Evolutionary conservation across 2,329 filamentous ascomycete genomes (phyloP).

Genomic region (Aureobasidium lini): DNA sequence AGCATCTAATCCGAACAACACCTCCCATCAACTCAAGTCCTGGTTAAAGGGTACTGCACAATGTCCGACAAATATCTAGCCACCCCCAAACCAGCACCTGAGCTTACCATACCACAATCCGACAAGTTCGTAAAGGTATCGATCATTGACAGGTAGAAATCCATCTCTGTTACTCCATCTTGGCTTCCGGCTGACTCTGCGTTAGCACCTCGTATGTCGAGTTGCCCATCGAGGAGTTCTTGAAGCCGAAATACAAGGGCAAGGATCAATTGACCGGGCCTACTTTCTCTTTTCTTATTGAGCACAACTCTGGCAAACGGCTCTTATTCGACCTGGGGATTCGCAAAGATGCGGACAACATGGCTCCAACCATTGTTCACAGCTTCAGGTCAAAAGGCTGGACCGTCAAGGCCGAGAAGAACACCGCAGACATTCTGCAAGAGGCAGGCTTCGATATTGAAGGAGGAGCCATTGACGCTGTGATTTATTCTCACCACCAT

Average conservation of each 20-base stretch:
- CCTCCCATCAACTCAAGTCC: neutral
- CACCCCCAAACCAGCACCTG: slow-evolving; percentile 24
- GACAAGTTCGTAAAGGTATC: slow-evolving; percentile 28
- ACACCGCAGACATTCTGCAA: slow-evolving; percentile 35
- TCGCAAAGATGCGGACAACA: slow-evolving; percentile 39
- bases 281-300: slow-evolving; percentile 42
- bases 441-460: slow-evolving; percentile 34
- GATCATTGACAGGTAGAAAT: slow-evolving; percentile 27
- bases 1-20: neutral
- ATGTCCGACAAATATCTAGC: slow-evolving; percentile 20
- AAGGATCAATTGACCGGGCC: slow-evolving; percentile 32
- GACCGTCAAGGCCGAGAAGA: slow-evolving; percentile 35
- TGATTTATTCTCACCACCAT: slow-evolving; percentile 27
- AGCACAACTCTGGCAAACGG: slow-evolving; percentile 36
- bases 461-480: slow-evolving; percentile 25
- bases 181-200: neutral
- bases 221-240: slow-evolving; percentile 25
- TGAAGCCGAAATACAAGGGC: slow-evolving; percentile 34
- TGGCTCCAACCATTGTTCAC: slow-evolving; percentile 27
- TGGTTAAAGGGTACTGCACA: neutral
- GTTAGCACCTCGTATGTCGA: slow-evolving; percentile 27
- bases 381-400: slow-evolving; percentile 27
- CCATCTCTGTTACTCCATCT: neutral
- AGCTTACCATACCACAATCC: slow-evolving; percentile 28
- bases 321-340: slow-evolving; percentile 43